Evolutionary conservation across 345 rosid species (phyloP), one percentile per base, ranked within the genome.

Genomic region (Clausena lansium): DNA sequence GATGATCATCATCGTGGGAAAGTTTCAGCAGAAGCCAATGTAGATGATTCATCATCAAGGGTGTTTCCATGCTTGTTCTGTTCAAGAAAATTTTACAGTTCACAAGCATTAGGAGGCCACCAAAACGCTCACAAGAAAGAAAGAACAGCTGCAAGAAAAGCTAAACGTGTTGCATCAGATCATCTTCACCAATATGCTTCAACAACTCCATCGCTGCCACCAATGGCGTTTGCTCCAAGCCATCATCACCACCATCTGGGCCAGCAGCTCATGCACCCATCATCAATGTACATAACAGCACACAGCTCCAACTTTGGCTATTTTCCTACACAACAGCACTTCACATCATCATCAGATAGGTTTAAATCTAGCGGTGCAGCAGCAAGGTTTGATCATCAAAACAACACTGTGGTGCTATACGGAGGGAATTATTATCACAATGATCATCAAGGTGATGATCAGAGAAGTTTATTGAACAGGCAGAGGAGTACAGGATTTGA

Each of bases 61-160:
- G 86, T 87, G 7, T 95, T 92, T 71, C 88, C 97, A 3, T 95
- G 98, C 66, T 80, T 87, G 27, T 95, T 91, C 79, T 95, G 98
- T 76, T 88, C 98, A 6, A 85, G 97, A 83, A 88, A 93, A 74
- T 95, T 95, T 79, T 85, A 89, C 82, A 95, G 94, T 65, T 95
- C 98, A 25, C 98, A 95, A 81, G 99, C 99, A 7, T 77, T 95
- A 27, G 98, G 98, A 20, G 98, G 98, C 28, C 99, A 95, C 80
- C 99, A 95, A 67, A 95, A 95, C 47, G 98, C 99, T 20, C 98
- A 95, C 88, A 95, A 92, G 93, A 93, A 88, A 71, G 98, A 95
- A 77, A 85, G 98, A 78, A 86, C 77, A 8, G 91, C 93, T 10
- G 94, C 92, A 0, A 86, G 97, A 79, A 95, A 87, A 76, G 92